Conservation (phyloP, 495 filamentous ascomycete species). For the Xylaria cubensis region DNA sequence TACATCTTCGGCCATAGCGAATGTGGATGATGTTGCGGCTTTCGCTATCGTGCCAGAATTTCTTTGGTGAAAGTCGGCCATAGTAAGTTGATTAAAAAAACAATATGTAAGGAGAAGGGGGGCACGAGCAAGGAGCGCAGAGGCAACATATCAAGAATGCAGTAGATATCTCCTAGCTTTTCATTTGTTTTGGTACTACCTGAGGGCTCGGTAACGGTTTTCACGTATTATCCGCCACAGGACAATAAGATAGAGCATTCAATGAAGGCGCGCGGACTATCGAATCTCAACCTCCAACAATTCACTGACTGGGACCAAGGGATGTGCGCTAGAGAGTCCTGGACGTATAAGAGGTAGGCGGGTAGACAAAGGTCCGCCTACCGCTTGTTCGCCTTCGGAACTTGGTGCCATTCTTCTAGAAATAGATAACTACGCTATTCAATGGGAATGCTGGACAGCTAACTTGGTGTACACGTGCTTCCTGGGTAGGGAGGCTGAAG, state of each 20-base stretch:
- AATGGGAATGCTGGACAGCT: neutral
- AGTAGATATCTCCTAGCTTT: constrained; percentile 1
- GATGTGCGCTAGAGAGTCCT: constrained; percentile 12
- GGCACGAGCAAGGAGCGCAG: neutral
- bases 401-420: constrained; percentile 20
- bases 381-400: neutral
- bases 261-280: constrained; percentile 17
- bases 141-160: constrained; percentile 9
- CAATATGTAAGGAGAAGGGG: neutral
- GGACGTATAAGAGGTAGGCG: constrained; percentile 15
- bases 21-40: constrained; percentile 19
- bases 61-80: constrained; percentile 33
- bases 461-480: constrained; percentile 17
- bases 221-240: constrained; percentile 12
- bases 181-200: neutral
- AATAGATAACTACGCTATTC: constrained; percentile 11
- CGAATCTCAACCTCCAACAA: constrained; percentile 1
- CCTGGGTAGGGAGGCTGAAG: neutral
- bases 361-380: constrained; percentile 15
- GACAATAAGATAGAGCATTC: neutral
- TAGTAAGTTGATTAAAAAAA: constrained; percentile 18
- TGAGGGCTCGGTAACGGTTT: constrained; percentile 19
- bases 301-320: neutral
- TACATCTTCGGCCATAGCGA: constrained; percentile 38
- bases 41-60: constrained; percentile 27